Conservation (phyloP, 2,329 filamentous ascomycete genomes). For the Monosporascus sp. region DNA sequence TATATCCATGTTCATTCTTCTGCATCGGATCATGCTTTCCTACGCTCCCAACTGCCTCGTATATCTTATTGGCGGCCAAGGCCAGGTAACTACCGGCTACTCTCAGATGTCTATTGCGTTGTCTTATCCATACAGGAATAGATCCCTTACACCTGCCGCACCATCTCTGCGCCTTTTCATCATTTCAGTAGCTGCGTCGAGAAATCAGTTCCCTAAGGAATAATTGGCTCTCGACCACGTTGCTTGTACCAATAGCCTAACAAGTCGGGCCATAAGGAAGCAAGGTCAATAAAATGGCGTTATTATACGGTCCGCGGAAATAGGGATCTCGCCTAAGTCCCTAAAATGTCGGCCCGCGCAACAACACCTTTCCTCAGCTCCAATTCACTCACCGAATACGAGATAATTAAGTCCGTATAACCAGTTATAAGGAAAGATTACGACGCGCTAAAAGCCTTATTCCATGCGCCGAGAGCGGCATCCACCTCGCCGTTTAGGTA, state of each 20-base stretch:
- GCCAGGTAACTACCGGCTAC: no score
- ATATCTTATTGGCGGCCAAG: no score
- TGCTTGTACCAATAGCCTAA: not conserved
- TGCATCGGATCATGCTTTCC: no score
- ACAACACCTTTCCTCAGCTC: not conserved
- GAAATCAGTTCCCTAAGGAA: not conserved
- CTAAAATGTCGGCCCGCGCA: not conserved
- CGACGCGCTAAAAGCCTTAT: not conserved
- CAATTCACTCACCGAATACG: not conserved
- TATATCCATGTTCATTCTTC: no score
- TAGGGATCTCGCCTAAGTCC: not conserved
- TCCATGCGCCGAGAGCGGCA: not conserved
- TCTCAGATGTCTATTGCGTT: no score
- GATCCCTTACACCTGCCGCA: no score
- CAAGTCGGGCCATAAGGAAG: not conserved
- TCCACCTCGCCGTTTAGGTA: constrained; percentile 1
- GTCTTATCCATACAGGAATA: no score
- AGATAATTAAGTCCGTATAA: not conserved
- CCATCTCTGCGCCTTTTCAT: no score
- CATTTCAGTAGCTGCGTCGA: no score
- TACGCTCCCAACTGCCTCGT: no score
- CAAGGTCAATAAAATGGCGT: not conserved
- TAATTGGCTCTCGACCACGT: not conserved
- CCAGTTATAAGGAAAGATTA: not conserved
- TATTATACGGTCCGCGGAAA: not conserved